Evolutionary conservation across 176 grass and related monocot species (phyloP).

Genomic region (Bromus sterilis): DNA sequence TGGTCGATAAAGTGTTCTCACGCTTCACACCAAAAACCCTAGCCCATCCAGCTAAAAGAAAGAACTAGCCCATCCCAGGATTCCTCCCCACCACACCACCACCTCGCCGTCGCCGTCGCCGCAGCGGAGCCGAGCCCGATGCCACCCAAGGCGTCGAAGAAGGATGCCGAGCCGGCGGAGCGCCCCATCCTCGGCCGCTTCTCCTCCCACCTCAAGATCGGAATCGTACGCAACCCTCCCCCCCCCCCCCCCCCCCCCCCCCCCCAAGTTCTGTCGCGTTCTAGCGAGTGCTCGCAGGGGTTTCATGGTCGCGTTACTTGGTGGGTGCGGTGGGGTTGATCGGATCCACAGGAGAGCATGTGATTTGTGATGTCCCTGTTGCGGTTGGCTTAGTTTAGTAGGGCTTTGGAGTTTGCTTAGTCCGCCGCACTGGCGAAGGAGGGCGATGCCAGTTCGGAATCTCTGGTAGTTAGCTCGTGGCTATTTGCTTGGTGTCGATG

Average conservation of each 20-base stretch:
- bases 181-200: slow-evolving; percentile 92
- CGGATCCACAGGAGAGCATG: neutral
- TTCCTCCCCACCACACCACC: neutral
- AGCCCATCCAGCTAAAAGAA: no score
- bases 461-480: neutral
- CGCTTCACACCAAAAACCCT: slow-evolving; percentile 33
- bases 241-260: neutral
- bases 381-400: neutral
- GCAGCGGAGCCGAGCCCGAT: slow-evolving; percentile 13
- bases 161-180: slow-evolving; percentile 68
- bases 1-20: no score
- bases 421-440: neutral
- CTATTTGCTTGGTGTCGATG: neutral
- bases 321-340: neutral
- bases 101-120: no score
- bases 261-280: neutral
- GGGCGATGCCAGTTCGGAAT: neutral
- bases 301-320: neutral
- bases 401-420: neutral
- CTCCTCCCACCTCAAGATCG: slow-evolving; percentile 98
- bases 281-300: neutral
- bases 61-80: neutral
- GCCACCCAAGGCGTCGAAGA: slow-evolving; percentile 83
- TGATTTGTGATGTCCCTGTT: no score
- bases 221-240: slow-evolving; percentile 50